Evolutionary conservation across 306 rosid genomes (phyloP), one percentile per base, ranked within the genome.

Genomic region (Vigna mungo): DNA sequence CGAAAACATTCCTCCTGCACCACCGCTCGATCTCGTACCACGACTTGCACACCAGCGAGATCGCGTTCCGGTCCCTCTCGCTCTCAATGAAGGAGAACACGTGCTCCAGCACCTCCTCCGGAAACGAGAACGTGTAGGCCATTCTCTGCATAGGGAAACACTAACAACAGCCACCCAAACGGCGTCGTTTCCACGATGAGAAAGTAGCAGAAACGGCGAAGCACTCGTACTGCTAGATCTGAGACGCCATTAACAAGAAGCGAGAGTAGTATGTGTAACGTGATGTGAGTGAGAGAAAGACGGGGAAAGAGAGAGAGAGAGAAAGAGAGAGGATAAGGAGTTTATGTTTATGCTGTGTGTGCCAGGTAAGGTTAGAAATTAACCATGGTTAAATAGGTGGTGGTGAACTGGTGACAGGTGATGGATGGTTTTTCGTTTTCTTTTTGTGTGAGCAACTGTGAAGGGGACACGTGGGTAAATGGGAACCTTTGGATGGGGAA

Each of bases 11-110:
- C 91, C 76, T 86, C 96, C 97, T 76, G 80, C 96, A 83, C 89
- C 97, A 87, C 44, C 98, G 85, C 32, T 94, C 98, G 86, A 92
- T 92, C 92, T 92, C 96, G 82, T 85, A 92, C 98, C 98, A 94
- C 37, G 97, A 90, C 67, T 90, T 90, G 78, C 96, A 90, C 68
- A 92, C 97, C 84, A 84, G 20, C 9, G 97, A 94, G 78, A 94
- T 90, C 66, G 93, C 56, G 89, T 87, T 90, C n/a, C 98, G 83
- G 84, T 94, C 98, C 65, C 60, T 59, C 79, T 90, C 88, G 59
- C 84, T 62, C 76, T 72, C 69, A 47, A 94, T 85, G 86, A 94
- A 94, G 5, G 96, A 94, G 76, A 94, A 90, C 63, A 94, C 93
- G 67, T 92, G 93, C 86, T 90, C 98, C 58, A 94, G 84, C 46